Evolutionary conservation across 495 filamentous ascomycete species (phyloP).

Genomic region (Neurospora discreta): DNA sequence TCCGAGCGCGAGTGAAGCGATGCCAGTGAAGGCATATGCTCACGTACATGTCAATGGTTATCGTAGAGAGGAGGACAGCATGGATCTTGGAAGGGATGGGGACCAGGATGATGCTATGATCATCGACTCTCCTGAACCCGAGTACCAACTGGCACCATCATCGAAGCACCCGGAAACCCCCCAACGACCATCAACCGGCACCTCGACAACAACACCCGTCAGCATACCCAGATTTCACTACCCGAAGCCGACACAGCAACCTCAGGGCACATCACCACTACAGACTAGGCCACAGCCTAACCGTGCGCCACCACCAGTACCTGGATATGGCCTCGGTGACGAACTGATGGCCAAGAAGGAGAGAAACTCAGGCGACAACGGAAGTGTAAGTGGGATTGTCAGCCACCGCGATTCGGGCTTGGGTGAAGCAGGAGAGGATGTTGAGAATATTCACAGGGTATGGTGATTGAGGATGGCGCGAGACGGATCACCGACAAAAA

Average conservation of each 20-base stretch:
- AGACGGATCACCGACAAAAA: background rate
- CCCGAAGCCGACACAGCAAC: slow-evolving; percentile 7
- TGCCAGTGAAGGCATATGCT: background rate
- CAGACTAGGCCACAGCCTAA: slow-evolving; percentile 24
- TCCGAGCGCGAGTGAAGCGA: slow-evolving; percentile 1
- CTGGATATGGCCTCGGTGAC: slow-evolving; percentile 2
- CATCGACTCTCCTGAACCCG: slow-evolving; percentile 4
- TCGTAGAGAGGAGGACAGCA: background rate
- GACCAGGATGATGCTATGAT: slow-evolving; percentile 8
- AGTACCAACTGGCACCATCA: slow-evolving; percentile 5
- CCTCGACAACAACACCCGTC: slow-evolving; percentile 4
- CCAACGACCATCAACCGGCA: background rate
- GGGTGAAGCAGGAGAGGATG: slow-evolving; percentile 1
- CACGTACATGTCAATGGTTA: background rate
- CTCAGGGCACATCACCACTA: slow-evolving; percentile 8
- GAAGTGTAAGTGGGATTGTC: background rate
- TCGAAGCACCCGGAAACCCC: background rate
- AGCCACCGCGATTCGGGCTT: background rate
- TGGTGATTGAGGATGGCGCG: background rate
- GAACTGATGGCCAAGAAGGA: background rate
- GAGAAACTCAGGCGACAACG: background rate
- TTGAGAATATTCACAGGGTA: slow-evolving; percentile 1
- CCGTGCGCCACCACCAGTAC: slow-evolving; percentile 28
- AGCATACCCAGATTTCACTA: slow-evolving; percentile 10
- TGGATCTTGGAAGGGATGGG: background rate